A percentile compares a stretch with the other conserved stretches of the same genome.
Evolutionary conservation across 768 basidiomycete species (phyloP).

Genomic region (Mycena epipterygia): DNA sequence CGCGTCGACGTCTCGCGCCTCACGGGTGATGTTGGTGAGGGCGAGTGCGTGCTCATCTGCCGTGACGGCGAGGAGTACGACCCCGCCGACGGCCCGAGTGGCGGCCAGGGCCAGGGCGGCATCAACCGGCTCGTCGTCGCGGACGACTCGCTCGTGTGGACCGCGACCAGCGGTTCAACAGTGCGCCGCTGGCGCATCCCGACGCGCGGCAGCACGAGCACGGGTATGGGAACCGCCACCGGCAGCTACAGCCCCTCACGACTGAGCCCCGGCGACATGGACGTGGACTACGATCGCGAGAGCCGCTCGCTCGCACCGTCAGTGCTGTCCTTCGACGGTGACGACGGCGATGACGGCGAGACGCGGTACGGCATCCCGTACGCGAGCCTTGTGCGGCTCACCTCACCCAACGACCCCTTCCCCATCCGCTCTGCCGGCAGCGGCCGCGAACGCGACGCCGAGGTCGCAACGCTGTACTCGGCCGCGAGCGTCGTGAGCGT

Average conservation of each 20-base stretch:
- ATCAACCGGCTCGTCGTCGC: constrained; percentile 87
- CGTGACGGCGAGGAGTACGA: constrained; percentile 64
- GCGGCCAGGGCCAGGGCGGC: constrained; percentile 61
- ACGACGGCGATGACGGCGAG: constrained; percentile 42
- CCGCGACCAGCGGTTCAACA: constrained; percentile 86
- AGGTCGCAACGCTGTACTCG: constrained; percentile 90
- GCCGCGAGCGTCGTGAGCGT: constrained; percentile 85
- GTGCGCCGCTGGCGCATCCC: constrained; percentile 88
- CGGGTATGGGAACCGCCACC: not conserved
- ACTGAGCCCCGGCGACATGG: constrained; percentile 16
- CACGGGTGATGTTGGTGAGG: constrained; percentile 83
- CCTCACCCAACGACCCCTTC: constrained; percentile 77
- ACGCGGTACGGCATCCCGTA: constrained; percentile 71
- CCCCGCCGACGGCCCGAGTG: constrained; percentile 45
- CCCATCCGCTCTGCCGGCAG: constrained; percentile 50
- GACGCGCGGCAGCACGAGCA: constrained; percentile 50
- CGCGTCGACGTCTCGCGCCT: constrained; percentile 90
- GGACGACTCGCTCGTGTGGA: constrained; percentile 92
- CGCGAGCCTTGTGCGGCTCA: constrained; percentile 75
- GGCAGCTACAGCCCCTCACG: constrained; percentile 24
- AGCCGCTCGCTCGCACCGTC: constrained; percentile 36
- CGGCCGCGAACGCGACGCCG: constrained; percentile 71
- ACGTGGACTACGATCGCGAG: constrained; percentile 14
- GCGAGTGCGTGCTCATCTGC: constrained; percentile 89
- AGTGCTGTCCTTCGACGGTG: constrained; percentile 36